Evolutionary conservation across 1,139 yeast species (phyloP).

Genomic region (Pichia kudriavzevii): DNA sequence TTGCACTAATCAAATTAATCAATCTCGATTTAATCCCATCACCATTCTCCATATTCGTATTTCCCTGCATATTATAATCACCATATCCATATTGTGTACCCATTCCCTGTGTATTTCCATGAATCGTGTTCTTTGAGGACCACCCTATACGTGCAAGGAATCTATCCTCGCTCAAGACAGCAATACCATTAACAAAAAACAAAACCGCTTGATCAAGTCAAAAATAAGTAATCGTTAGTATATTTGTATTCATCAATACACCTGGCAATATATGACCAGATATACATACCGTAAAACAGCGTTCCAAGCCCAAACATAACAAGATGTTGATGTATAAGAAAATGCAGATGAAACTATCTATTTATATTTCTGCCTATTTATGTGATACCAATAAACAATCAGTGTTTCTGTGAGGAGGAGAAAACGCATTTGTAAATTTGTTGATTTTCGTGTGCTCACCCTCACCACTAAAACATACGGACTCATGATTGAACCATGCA

Average conservation of each 20-base stretch:
- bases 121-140: slow-evolving; percentile 11
- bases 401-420: too few relatives aligned
- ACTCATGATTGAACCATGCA: too few relatives aligned
- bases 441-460: too few relatives aligned
- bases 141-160: slow-evolving; percentile 63
- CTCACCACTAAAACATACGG: too few relatives aligned
- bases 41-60: neutral
- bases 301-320: slow-evolving; percentile 75
- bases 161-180: slow-evolving; percentile 76
- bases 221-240: neutral
- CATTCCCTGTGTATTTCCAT: slow-evolving; percentile 2
- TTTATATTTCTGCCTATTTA: neutral
- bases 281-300: slow-evolving; percentile 49
- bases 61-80: slow-evolving; percentile 6
- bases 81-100: slow-evolving; percentile 30
- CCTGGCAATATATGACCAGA: neutral
- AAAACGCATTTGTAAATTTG: too few relatives aligned
- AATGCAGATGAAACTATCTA: neutral
- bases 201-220: slow-evolving; percentile 36
- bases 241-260: neutral
- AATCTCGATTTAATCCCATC: slow-evolving; percentile 46
- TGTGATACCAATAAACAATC: too few relatives aligned
- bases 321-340: neutral
- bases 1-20: slow-evolving; percentile 61
- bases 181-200: slow-evolving; percentile 65